Conservation (phyloP, 1,139 yeast genomes). For the Magnusiomyces sp. region DNA sequence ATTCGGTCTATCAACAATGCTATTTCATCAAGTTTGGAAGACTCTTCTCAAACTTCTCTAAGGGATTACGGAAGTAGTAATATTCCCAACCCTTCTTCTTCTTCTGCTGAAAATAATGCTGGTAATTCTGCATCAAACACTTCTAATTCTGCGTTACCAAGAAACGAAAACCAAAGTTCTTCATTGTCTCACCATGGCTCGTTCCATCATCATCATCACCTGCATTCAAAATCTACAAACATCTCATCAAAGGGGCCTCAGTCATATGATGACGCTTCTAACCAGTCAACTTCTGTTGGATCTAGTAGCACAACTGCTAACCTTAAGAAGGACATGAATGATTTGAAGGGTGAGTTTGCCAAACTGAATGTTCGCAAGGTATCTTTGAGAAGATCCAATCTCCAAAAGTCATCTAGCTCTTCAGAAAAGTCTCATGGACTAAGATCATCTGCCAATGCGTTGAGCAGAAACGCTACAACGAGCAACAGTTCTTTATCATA, state of each 20-base stretch:
- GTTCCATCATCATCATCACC: not conserved
- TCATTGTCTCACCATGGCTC: constrained; percentile 2
- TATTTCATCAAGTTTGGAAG: constrained; percentile 25
- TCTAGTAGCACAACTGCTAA: not conserved
- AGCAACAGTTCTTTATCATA: too few species aligned
- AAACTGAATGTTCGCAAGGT: constrained; percentile 11
- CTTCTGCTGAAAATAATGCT: not conserved
- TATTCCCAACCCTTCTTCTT: not conserved
- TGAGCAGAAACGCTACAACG: too few species aligned
- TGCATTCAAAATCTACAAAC: not conserved
- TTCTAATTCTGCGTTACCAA: not conserved
- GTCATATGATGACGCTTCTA: not conserved
- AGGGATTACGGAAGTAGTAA: not conserved
- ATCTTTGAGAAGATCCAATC: not conserved
- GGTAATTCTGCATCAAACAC: not conserved
- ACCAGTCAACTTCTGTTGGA: not conserved
- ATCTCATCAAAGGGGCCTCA: not conserved
- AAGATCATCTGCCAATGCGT: too few species aligned
- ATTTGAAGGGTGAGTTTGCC: constrained; percentile 10
- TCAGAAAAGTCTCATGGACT: too few species aligned
- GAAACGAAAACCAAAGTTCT: not conserved
- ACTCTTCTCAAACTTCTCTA: constrained; percentile 3
- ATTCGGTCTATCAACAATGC: constrained; percentile 43
- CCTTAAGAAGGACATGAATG: constrained; percentile 4
- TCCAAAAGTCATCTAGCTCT: too few species aligned